Conservation (phyloP, 768 basidiomycete genomes). For the Pulveroboletus sp. region DNA sequence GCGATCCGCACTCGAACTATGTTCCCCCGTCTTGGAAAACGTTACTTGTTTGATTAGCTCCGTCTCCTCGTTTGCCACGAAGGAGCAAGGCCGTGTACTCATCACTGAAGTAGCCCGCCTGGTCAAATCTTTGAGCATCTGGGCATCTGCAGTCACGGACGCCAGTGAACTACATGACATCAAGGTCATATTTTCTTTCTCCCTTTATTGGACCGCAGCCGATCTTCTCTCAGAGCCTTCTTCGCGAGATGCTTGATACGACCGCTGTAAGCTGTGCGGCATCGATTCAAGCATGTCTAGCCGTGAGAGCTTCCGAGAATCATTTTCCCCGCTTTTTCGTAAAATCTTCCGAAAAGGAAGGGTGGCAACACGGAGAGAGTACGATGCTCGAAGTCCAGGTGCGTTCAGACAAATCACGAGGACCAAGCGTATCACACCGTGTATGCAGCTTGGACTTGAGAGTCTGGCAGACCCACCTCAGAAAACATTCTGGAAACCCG, state of each 20-base stretch:
- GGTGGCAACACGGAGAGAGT: slow-evolving; percentile 40
- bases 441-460: slow-evolving; percentile 29
- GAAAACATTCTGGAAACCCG: slow-evolving; percentile 9
- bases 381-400: slow-evolving; percentile 39
- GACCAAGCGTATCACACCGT: not conserved
- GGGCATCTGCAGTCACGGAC: slow-evolving; percentile 10
- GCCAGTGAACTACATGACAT: slow-evolving; percentile 4
- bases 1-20: slow-evolving; percentile 17
- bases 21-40: slow-evolving; percentile 17
- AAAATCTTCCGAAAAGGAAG: slow-evolving; percentile 27
- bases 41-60: slow-evolving; percentile 13
- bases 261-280: slow-evolving; percentile 33
- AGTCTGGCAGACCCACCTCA: slow-evolving; percentile 24
- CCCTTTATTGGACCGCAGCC: not conserved
- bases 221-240: slow-evolving; percentile 22
- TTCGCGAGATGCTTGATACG: slow-evolving; percentile 33
- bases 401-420: slow-evolving; percentile 12
- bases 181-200: slow-evolving; percentile 13
- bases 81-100: slow-evolving; percentile 17
- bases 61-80: slow-evolving; percentile 11
- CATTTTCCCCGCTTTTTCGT: slow-evolving; percentile 44
- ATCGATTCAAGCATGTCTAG: slow-evolving; percentile 40
- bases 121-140: slow-evolving; percentile 10
- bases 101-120: slow-evolving; percentile 16
- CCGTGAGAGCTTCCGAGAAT: slow-evolving; percentile 42